Conservation (phyloP, 73 alveolate species). For the Tetrahymena thermophila region DNA sequence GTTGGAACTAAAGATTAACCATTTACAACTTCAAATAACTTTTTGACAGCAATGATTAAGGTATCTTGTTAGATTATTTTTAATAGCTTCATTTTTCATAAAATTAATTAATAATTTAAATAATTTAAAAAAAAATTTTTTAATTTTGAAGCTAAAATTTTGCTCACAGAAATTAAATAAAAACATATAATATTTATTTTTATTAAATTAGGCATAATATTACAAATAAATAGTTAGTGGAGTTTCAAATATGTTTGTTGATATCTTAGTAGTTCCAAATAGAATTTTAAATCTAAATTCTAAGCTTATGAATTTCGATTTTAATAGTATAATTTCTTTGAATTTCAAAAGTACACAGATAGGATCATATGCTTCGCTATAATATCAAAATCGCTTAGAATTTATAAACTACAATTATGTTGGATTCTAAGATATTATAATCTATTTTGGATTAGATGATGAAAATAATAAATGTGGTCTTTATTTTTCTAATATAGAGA, state of each 20-base stretch:
- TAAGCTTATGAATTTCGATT: background rate
- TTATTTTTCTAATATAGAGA: background rate
- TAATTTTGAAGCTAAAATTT: no score
- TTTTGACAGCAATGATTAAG: background rate
- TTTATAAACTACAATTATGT: background rate
- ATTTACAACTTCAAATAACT: background rate
- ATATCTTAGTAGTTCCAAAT: background rate
- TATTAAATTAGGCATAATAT: background rate
- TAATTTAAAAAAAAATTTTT: no score
- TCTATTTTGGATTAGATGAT: background rate
- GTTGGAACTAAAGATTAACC: background rate
- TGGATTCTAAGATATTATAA: background rate
- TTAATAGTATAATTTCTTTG: background rate
- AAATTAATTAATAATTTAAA: no score
- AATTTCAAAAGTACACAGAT: background rate
- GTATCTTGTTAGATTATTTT: background rate
- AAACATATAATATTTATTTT: background rate
- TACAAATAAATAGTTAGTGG: background rate
- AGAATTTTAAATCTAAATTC: background rate
- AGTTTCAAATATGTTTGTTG: background rate
- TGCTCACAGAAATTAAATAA: no score
- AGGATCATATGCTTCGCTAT: background rate
- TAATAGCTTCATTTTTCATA: no score
- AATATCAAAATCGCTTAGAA: background rate
- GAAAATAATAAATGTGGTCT: background rate